phyloP scores from a whole-genome alignment of 2,329 filamentous ascomycete genomes.

The Ambrosiella beaveri region DNA sequence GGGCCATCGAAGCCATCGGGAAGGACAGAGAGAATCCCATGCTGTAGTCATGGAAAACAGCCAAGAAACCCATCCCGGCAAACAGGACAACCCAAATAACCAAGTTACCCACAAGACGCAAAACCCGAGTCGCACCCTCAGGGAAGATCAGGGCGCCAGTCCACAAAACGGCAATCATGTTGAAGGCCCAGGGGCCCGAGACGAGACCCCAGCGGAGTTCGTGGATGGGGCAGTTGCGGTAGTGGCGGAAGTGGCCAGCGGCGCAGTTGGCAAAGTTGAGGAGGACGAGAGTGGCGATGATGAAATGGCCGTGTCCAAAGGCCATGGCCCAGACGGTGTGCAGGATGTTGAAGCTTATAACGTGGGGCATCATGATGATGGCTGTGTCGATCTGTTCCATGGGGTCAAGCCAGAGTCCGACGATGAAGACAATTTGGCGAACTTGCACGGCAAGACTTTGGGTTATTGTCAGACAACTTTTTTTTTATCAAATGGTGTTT shows the following conservation, averaged over 20 bases:
- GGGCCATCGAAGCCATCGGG: conserved; percentile 55
- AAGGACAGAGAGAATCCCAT: conserved; percentile 67
- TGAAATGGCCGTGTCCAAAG: conserved; percentile 60
- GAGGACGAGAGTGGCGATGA: conserved; percentile 58
- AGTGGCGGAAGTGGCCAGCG: conserved; percentile 65
- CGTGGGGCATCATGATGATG: conserved; percentile 14
- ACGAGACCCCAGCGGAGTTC: conserved; percentile 48
- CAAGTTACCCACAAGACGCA: conserved; percentile 69
- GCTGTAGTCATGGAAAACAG: conserved; percentile 55
- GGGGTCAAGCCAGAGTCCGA: conserved; percentile 72
- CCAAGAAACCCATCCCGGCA: conserved; percentile 61
- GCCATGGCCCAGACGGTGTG: conserved; percentile 70
- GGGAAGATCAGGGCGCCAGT: conserved; percentile 68
- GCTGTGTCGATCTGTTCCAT: conserved; percentile 42
- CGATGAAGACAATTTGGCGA: conserved; percentile 58
- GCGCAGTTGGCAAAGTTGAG: conserved; percentile 71
- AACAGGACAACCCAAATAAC: conserved; percentile 72
- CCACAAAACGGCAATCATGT: conserved; percentile 75
- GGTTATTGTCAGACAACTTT: too few relatives aligned
- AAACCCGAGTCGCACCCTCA: conserved; percentile 46
- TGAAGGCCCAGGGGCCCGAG: conserved; percentile 66
- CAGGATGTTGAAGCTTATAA: conserved; percentile 29
- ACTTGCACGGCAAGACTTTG: too few relatives aligned
- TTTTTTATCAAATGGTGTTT: too few relatives aligned
- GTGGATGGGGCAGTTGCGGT: conserved; percentile 19